phyloP scores from a whole-genome alignment of 495 filamentous ascomycete species.

The Xylaria venustula region DNA sequence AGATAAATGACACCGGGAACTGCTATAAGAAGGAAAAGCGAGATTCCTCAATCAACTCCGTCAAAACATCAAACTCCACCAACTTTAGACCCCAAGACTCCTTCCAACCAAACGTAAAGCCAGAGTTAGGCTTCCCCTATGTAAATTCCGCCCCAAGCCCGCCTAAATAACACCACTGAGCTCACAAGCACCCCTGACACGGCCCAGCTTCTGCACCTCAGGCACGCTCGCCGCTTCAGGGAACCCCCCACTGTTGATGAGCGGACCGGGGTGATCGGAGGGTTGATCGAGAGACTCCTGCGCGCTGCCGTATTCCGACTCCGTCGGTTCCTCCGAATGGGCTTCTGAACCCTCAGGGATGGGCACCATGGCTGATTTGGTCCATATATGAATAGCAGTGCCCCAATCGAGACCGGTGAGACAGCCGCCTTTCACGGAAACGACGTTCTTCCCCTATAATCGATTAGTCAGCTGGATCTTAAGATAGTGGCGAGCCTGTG shows the following conservation, averaged over 20 bases:
- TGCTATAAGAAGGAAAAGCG: not conserved
- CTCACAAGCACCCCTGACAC: conserved; percentile 24
- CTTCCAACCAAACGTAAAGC: not conserved
- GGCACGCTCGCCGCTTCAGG: not conserved
- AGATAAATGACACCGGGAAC: not conserved
- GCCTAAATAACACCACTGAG: conserved; percentile 16
- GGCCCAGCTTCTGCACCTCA: not conserved
- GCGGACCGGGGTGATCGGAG: conserved; percentile 18
- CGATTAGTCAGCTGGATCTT: not conserved
- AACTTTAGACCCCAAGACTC: not conserved
- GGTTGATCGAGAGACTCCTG: conserved; percentile 44
- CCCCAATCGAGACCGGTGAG: conserved; percentile 58
- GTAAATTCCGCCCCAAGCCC: no score
- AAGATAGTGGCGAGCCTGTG: not conserved
- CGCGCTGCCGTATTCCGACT: conserved; percentile 33
- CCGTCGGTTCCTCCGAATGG: conserved; percentile 41
- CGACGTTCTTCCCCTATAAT: conserved; percentile 45
- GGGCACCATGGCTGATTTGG: conserved; percentile 58
- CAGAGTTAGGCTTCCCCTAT: not conserved
- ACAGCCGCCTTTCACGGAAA: conserved; percentile 62
- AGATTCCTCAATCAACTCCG: not conserved
- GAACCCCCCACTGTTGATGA: conserved; percentile 25
- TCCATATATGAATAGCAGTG: conserved; percentile 61
- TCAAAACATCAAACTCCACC: not conserved
- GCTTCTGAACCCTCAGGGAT: conserved; percentile 58